Percentiles rank a stretch among this genome's conserved stretches.
Evolutionary conservation across 192 early-diverging fungal species (phyloP).

Genomic region (Rhizophagus sp.): DNA sequence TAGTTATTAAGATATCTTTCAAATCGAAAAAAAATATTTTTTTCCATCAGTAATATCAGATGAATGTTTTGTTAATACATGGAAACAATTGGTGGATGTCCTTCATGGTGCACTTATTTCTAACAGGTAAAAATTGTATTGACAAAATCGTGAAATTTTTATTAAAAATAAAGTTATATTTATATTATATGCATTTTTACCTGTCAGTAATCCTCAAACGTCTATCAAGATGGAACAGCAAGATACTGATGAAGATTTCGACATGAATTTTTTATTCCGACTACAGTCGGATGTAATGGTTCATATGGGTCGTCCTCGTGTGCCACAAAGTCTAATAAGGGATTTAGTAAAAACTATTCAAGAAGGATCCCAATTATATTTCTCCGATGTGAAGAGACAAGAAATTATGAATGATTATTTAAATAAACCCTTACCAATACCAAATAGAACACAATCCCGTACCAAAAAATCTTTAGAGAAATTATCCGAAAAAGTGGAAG

Average conservation of each 20-base stretch:
- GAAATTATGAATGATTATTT: not conserved
- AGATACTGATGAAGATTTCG: constrained; percentile 70
- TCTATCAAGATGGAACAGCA: constrained; percentile 61
- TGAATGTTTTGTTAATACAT: constrained; percentile 53
- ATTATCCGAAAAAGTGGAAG: constrained; percentile 34
- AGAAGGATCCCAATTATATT: constrained; percentile 52
- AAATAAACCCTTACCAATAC: constrained; percentile 6
- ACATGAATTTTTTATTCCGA: constrained; percentile 65
- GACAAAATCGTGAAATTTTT: not conserved
- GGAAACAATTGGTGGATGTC: constrained; percentile 56
- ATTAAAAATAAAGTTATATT: not conserved
- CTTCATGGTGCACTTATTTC: constrained; percentile 63
- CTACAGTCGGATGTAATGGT: constrained; percentile 67
- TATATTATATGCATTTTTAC: not conserved
- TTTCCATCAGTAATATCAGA: constrained; percentile 49
- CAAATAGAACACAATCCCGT: not conserved
- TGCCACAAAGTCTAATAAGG: constrained; percentile 55
- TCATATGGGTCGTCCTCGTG: constrained; percentile 67
- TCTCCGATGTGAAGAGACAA: constrained; percentile 32
- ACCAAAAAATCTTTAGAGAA: not conserved
- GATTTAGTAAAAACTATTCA: constrained; percentile 60
- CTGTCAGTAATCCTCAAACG: constrained; percentile 47
- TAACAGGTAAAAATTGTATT: constrained; percentile 45
- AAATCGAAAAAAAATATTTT: not conserved
- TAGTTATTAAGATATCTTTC: no score